Evolutionary conservation across 331 rosid genomes (phyloP).

Genomic region (Acacia pycnantha): DNA sequence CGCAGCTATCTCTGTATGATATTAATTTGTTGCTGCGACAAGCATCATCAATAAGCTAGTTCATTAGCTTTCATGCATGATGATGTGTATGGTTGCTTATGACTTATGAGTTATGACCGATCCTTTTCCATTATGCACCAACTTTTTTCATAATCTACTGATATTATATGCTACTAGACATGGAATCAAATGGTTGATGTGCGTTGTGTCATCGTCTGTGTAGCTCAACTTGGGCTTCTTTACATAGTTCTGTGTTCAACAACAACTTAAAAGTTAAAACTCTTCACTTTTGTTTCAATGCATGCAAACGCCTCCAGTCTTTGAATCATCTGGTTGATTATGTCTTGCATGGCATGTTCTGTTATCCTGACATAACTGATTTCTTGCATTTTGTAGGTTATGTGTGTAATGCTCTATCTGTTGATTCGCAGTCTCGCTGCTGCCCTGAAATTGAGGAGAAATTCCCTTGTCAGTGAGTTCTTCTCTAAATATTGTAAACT

Average conservation of each 20-base stretch:
- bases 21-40: neutral
- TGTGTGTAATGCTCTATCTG: slow-evolving; percentile 63
- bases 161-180: neutral
- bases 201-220: neutral
- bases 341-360: neutral
- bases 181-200: neutral
- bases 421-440: slow-evolving; percentile 67
- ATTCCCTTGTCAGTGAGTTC: slow-evolving; percentile 96
- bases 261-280: neutral
- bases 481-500: slow-evolving; percentile 30
- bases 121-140: neutral
- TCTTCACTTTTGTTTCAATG: neutral
- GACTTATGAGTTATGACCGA: neutral
- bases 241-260: neutral
- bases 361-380: slow-evolving; percentile 14
- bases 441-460: slow-evolving; percentile 67
- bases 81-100: neutral
- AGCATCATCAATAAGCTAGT: neutral
- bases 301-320: neutral
- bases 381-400: slow-evolving; percentile 53
- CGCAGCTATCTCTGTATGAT: neutral
- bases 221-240: neutral
- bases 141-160: neutral
- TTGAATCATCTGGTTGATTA: neutral
- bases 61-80: neutral